phyloP scores from a whole-genome alignment of 345 rosid species.

The Euphorbia peplus region DNA sequence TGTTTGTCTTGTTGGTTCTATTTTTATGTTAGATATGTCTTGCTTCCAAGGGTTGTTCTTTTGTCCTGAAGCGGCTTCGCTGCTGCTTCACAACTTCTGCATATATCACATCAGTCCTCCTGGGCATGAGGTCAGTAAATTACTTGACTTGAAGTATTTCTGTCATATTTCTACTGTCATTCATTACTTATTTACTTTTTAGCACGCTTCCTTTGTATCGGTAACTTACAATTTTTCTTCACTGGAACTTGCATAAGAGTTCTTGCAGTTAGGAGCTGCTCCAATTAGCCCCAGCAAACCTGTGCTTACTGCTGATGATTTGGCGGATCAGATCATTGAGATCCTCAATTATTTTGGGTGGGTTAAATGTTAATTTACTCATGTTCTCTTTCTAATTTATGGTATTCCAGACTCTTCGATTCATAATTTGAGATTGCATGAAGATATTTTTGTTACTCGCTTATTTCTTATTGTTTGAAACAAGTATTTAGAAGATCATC shows the following conservation, averaged over 20 bases:
- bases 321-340: slow-evolving; percentile 90
- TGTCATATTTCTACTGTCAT: slow-evolving; percentile 10
- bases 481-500: not conserved
- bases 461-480: not conserved
- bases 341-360: slow-evolving; percentile 94
- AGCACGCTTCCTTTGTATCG: not conserved
- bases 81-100: slow-evolving; percentile 91
- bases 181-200: not conserved
- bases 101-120: slow-evolving; percentile 96
- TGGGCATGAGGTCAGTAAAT: slow-evolving; percentile 86
- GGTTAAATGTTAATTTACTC: slow-evolving; percentile 6
- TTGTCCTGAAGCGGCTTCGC: slow-evolving; percentile 85
- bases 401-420: not conserved
- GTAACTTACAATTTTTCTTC: slow-evolving; percentile 40
- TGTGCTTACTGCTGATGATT: slow-evolving; percentile 76
- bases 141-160: slow-evolving; percentile 10
- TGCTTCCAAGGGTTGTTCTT: slow-evolving; percentile 87
- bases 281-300: slow-evolving; percentile 47
- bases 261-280: slow-evolving; percentile 95
- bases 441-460: not conserved
- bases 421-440: not conserved
- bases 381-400: not conserved
- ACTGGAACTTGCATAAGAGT: slow-evolving; percentile 52
- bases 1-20: not conserved
- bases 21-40: slow-evolving; percentile 57